Evolutionary conservation across 169 alveolate genomes (phyloP).

Genomic region (Plasmodium knowlesi): DNA sequence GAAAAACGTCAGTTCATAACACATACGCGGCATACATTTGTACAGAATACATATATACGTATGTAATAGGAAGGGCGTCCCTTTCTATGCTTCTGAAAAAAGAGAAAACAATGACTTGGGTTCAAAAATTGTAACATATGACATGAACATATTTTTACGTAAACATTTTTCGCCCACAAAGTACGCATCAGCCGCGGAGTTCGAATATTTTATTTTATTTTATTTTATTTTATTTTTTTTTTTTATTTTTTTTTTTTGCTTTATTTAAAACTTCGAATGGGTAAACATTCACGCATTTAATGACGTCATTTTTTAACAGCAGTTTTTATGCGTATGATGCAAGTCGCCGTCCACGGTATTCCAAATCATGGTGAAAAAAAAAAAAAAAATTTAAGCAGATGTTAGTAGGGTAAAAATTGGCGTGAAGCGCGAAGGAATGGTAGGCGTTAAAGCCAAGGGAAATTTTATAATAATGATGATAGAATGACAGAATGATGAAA

Average conservation of each 20-base stretch:
- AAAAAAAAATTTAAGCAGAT: not conserved
- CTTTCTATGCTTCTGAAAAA: not conserved
- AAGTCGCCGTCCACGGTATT: not conserved
- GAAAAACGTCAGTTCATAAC: not conserved
- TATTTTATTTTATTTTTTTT: not conserved
- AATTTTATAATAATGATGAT: not conserved
- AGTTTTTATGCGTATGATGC: not conserved
- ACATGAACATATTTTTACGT: not conserved
- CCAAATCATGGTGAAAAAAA: not conserved
- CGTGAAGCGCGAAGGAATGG: not conserved
- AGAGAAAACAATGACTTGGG: not conserved
- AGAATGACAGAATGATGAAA: not conserved
- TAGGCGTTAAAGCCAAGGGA: not conserved
- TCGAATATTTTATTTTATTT: not conserved
- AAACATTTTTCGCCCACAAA: not conserved
- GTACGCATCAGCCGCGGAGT: not conserved
- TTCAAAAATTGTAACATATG: not conserved
- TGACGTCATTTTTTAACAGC: not conserved
- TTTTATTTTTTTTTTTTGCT: not conserved
- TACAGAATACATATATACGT: not conserved
- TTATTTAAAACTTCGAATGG: not conserved
- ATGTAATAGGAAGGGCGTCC: not conserved
- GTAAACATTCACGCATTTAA: not conserved
- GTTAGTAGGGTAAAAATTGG: not conserved
- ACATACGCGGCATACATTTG: not conserved